Percentiles rank a stretch among this genome's conserved stretches.
phyloP scores from a whole-genome alignment of 352 stramenopile genomes.

The Globisporangium irregulare region DNA sequence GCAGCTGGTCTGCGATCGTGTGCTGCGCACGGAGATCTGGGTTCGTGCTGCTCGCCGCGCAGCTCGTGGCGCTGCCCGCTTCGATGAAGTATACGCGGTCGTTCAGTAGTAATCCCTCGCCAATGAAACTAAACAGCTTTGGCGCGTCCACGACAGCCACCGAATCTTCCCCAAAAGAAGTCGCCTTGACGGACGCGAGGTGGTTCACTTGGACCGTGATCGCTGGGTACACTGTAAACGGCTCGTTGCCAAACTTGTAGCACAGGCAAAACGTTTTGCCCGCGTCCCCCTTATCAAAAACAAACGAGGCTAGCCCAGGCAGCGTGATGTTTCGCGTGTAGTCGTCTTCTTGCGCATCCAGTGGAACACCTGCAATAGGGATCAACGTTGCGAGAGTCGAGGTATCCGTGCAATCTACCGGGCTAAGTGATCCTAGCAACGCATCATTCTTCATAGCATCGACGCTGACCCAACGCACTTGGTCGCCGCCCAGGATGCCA shows the following conservation, averaged over 20 bases:
- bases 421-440: slow-evolving; percentile 10
- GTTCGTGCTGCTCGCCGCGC: slow-evolving; percentile 32
- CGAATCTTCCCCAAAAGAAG: slow-evolving; percentile 25
- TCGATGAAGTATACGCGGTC: slow-evolving; percentile 65
- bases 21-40: slow-evolving; percentile 31
- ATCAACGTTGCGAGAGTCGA: slow-evolving; percentile 35
- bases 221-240: slow-evolving; percentile 45
- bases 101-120: slow-evolving; percentile 47
- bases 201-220: slow-evolving; percentile 51
- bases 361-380: background rate
- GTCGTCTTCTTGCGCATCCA: slow-evolving; percentile 35
- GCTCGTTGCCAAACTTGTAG: slow-evolving; percentile 69
- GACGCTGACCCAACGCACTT: slow-evolving; percentile 53
- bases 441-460: slow-evolving; percentile 29
- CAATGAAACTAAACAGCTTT: slow-evolving; percentile 49
- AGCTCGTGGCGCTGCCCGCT: slow-evolving; percentile 28
- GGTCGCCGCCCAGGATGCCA: slow-evolving; percentile 38
- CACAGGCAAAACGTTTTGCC: slow-evolving; percentile 60
- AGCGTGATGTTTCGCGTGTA: slow-evolving; percentile 35
- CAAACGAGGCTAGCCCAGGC: slow-evolving; percentile 20
- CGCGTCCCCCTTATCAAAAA: slow-evolving; percentile 36
- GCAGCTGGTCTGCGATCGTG: slow-evolving; percentile 26
- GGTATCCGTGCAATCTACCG: slow-evolving; percentile 37
- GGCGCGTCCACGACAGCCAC: slow-evolving; percentile 47
- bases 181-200: slow-evolving; percentile 28